Conservation (phyloP, 805 yeast genomes). For the Candida taoyuanica region DNA sequence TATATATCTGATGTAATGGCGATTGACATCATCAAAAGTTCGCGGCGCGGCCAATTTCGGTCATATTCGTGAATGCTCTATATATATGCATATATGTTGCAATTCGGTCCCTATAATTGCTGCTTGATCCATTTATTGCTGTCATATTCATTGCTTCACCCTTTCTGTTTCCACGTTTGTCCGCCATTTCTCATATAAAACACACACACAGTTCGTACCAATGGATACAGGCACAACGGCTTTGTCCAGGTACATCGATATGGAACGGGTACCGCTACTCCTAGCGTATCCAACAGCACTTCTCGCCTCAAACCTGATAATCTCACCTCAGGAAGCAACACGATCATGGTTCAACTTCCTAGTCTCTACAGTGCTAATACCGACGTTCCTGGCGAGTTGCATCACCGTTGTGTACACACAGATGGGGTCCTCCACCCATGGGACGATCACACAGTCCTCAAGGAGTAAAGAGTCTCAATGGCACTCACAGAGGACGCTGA, state of each 20-base stretch:
- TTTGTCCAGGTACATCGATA: slow-evolving; percentile 24
- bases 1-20: not conserved
- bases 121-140: no score
- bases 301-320: slow-evolving; percentile 21
- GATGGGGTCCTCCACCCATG: not conserved
- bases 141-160: no score
- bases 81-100: no score
- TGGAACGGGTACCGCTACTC: slow-evolving; percentile 23
- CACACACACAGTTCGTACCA: not conserved
- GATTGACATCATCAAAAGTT: not conserved
- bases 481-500: slow-evolving; percentile 6
- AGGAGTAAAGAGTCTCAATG: not conserved
- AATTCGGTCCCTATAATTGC: no score
- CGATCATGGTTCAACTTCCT: slow-evolving; percentile 2
- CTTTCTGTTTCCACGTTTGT: no score
- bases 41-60: not conserved
- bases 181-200: not conserved
- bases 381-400: slow-evolving; percentile 15
- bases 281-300: slow-evolving; percentile 27
- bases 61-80: not conserved
- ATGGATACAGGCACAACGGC: slow-evolving; percentile 2
- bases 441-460: not conserved
- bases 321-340: slow-evolving; percentile 4
- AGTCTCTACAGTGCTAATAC: slow-evolving; percentile 9
- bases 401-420: slow-evolving; percentile 14